phyloP scores from a whole-genome alignment of 176 grass and related monocot genomes.

The Raddia distichophylla region DNA sequence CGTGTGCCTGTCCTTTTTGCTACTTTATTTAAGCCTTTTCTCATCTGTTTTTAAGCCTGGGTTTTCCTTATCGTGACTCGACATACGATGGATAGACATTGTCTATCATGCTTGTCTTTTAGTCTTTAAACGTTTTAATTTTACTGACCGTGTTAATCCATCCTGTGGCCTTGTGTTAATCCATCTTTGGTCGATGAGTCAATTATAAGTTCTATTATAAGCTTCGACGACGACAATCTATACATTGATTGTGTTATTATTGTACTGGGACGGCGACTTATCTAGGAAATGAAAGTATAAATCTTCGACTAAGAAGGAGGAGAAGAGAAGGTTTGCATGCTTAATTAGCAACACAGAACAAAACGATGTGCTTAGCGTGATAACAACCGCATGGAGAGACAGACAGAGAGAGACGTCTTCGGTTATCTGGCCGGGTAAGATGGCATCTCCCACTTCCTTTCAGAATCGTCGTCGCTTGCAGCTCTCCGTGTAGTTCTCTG shows the following conservation, averaged over 20 bases:
- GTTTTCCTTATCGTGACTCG: neutral
- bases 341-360: neutral
- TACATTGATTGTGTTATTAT: neutral
- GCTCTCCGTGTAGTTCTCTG: no score
- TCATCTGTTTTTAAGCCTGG: neutral
- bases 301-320: neutral
- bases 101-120: neutral
- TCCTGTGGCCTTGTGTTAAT: neutral
- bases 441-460: neutral
- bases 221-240: neutral
- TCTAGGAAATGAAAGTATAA: neutral
- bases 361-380: neutral
- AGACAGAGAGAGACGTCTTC: no score
- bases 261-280: neutral
- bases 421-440: neutral
- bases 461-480: neutral
- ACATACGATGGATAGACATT: neutral
- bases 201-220: neutral
- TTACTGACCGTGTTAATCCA: slow-evolving; percentile 6
- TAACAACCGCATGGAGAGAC: neutral
- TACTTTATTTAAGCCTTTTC: neutral
- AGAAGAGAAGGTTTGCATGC: neutral
- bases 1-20: slow-evolving; percentile 10
- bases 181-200: slow-evolving; percentile 21
- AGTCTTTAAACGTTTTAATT: neutral